Conservation (phyloP, 202 grass and related monocot genomes). For the Setaria viridis region DNA sequence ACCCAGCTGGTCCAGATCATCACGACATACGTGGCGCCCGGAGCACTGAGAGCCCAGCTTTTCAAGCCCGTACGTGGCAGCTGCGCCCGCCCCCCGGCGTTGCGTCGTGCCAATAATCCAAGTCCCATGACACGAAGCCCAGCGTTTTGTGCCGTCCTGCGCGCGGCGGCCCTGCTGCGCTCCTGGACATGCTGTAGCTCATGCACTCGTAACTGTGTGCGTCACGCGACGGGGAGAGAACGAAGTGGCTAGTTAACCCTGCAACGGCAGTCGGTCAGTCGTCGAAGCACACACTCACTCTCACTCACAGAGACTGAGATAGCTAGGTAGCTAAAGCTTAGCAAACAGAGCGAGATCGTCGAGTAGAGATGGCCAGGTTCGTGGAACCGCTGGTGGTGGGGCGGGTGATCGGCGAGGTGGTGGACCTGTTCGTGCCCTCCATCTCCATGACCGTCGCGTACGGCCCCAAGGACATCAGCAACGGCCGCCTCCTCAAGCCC, state of each 20-base stretch:
- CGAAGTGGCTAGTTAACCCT: neutral
- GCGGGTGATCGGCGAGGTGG: constrained; percentile 77
- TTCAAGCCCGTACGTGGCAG: neutral
- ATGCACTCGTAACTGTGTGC: neutral
- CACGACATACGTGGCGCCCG: constrained; percentile 16
- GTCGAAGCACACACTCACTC: neutral
- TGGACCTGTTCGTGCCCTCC: constrained; percentile 73
- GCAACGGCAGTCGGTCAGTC: neutral
- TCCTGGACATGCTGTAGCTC: neutral
- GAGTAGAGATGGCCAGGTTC: constrained; percentile 39
- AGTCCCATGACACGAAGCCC: constrained; percentile 16
- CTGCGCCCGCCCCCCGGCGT: neutral
- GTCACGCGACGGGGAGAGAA: neutral
- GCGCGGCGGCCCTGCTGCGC: neutral
- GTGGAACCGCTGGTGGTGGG: constrained; percentile 77
- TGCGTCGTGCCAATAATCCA: constrained; percentile 40
- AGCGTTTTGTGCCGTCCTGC: neutral
- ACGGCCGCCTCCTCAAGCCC: constrained; percentile 67
- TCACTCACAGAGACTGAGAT: neutral
- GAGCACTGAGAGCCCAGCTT: neutral
- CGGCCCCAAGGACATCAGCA: constrained; percentile 65
- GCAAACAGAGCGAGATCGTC: no score
- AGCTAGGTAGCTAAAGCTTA: no score
- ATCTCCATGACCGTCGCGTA: constrained; percentile 60
- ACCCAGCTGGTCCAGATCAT: constrained; percentile 36